Evolutionary conservation across 2,329 filamentous ascomycete genomes (phyloP), one percentile per base, ranked within the genome.

Genomic region (Hypoxylon sp.): DNA sequence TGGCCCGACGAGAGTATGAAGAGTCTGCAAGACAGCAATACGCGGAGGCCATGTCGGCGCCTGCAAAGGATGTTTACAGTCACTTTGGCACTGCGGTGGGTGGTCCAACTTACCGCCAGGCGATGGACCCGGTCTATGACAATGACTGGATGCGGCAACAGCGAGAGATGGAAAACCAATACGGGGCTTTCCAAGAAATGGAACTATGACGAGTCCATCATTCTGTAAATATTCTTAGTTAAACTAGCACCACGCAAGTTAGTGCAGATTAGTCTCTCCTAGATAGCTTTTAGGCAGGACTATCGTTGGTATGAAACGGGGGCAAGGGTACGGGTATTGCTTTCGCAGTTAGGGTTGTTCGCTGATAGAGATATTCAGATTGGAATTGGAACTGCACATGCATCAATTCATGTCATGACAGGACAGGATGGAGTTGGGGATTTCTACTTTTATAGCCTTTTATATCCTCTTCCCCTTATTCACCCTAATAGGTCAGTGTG

Each of bases 101-200:
- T 37, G 68, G 65, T 4, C 66, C 63, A 15, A 60, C 60, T 13
- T 87, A 86, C 71, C 78, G 73, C 11, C 75, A 75, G 7, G 78
- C 86, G 0, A 84, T 80, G 2, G 88, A 91, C 57, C 88, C 88
- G 0, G 87, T 87, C n/a, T 91, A 90, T 67, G 79, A 70, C 56
- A 53, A 42, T 67, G 64, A 71, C 64, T 80, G 69, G 68, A 71
- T 73, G 48, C 71, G 73, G 46, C 78, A 79, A 63, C 76, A 80
- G 67, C 71, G 76, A 67, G 67, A 80, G 19, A 87, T 89, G 84
- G 86, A 87, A 64, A 78, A 87, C 57, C 83, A 86, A 67, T 89
- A 89, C 60, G 86, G 86, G 0, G 78, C 81, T 15, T 83, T 79
- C 60, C 79, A 83, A 62, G 78, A 82, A 54, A 67, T 64, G 59